Base-by-base conservation (phyloP, 1,139 yeast species). In the Hyphopichia wangnamkhiaoensis region DNA sequence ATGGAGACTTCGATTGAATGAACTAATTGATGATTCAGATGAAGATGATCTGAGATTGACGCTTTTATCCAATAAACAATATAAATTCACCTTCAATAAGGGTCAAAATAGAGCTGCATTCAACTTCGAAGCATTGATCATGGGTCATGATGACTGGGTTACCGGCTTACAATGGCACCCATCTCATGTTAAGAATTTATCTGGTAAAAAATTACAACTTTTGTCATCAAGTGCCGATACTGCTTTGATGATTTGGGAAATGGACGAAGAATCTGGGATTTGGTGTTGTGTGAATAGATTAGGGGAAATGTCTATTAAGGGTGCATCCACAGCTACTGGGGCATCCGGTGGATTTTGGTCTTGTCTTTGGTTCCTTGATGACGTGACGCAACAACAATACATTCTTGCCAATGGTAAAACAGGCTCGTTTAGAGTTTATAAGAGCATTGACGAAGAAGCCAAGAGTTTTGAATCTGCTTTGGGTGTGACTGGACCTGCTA, bases 131-230 rank as follows among this genome's bases (percentile, higher is more conserved):
- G 97, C 98, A 0, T 76, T 94, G 46, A 80, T 94, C 24, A 84
- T 93, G 85, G 98, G 98, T 8, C 98, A 94, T 59, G 99, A 94
- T 58, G 99, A 94, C 61, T 94, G 98, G 98, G 84, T 94, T 21
- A 81, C 93, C 10, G 82, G 90, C 7, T 69, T 93, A 33, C 72
- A 76, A 40, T 94, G 98, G 98, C 87, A 85, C 53, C 84, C 85
- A 19, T 47, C 54, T 1, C 42, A 46, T 28, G 26, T 40, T 3
- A 32, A 37, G 9, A 33, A 29, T 10, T 18, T 34, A 10, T 17
- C 37, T 0, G 56, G 65, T 2, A 55, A 64, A 5, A 74, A 77
- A 41, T 58, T 80, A 18, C 80, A 78, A 49, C 68, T 93, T 20
- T 66, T 94, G 33, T 88, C 97, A 0, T 82, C 96, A 1, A 87